Percentiles rank a stretch among this genome's conserved stretches.
phyloP scores from a whole-genome alignment of 2,329 filamentous ascomycete genomes.

The Huntiella abstrusa region DNA sequence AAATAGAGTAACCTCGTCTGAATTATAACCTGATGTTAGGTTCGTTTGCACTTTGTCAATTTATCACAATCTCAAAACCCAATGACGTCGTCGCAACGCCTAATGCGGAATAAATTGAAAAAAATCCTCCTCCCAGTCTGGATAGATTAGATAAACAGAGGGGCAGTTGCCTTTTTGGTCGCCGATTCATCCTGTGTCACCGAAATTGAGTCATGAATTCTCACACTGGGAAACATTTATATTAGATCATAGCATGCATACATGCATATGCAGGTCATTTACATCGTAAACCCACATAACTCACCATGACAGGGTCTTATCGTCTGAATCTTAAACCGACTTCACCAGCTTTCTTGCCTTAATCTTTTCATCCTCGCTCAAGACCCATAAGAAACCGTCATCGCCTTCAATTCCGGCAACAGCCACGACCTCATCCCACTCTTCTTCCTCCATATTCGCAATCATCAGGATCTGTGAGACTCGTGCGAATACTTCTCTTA shows the following conservation, averaged over 20 bases:
- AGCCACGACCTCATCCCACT: conserved; percentile 60
- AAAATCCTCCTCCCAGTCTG: not conserved
- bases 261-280: not conserved
- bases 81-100: too few species aligned
- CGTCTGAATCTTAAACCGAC: conserved; percentile 2
- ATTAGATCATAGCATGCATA: not conserved
- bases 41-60: too few species aligned
- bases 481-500: conserved; percentile 58
- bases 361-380: conserved; percentile 54
- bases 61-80: too few species aligned
- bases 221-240: not conserved
- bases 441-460: conserved; percentile 87
- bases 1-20: too few species aligned
- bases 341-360: conserved; percentile 51
- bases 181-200: too few species aligned
- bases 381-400: conserved; percentile 51
- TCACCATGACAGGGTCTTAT: not conserved
- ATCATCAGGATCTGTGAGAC: conserved; percentile 69
- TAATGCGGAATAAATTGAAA: not conserved
- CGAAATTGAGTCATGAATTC: too few species aligned
- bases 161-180: not conserved
- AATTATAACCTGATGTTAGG: too few species aligned
- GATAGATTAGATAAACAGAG: conserved; percentile 8
- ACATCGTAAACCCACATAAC: not conserved
- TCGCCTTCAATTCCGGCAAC: conserved; percentile 18